Evolutionary conservation across 495 filamentous ascomycete species (phyloP).

Genomic region (Hyaloscypha finlandica): DNA sequence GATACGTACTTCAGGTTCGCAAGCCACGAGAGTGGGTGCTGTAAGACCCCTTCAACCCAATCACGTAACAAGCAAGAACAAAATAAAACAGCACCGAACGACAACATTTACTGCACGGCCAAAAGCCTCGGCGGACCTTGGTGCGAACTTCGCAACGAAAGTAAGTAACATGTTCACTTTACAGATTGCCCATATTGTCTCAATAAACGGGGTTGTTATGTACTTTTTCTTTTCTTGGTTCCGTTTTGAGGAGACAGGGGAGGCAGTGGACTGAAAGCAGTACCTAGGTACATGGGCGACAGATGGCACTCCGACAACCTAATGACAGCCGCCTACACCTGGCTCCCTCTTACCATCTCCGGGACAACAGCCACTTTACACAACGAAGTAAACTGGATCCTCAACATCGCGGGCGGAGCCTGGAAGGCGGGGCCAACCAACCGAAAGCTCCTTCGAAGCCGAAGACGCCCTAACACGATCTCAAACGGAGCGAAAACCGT

Average conservation of each 20-base stretch:
- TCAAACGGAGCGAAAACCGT: conserved; percentile 28
- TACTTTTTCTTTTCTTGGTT: conserved; percentile 47
- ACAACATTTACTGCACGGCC: conserved; percentile 56
- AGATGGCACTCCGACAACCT: conserved; percentile 62
- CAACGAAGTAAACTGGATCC: conserved; percentile 57
- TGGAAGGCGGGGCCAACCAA: conserved; percentile 41
- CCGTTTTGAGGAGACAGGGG: conserved; percentile 50
- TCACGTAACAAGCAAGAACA: no score
- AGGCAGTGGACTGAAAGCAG: conserved; percentile 9
- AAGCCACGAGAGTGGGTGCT: conserved; percentile 43
- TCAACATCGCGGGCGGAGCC: conserved; percentile 41
- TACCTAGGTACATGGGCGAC: conserved; percentile 64
- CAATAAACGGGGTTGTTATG: conserved; percentile 27
- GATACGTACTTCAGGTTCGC: conserved; percentile 53
- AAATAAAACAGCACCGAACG: conserved; percentile 51
- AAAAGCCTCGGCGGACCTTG: conserved; percentile 43
- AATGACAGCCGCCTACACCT: conserved; percentile 62
- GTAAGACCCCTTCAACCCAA: conserved; percentile 1
- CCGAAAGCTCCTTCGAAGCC: conserved; percentile 53
- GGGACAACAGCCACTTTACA: conserved; percentile 50
- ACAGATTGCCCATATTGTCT: conserved; percentile 29
- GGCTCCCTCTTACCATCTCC: conserved; percentile 61
- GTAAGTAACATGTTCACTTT: conserved; percentile 47
- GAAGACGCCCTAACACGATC: conserved; percentile 38
- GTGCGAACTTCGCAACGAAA: conserved; percentile 56